These are phyloP conservation scores for Artemisia argyi DNA, from an alignment of 129 eudicot species.

Conservation along the genomic window DNA sequence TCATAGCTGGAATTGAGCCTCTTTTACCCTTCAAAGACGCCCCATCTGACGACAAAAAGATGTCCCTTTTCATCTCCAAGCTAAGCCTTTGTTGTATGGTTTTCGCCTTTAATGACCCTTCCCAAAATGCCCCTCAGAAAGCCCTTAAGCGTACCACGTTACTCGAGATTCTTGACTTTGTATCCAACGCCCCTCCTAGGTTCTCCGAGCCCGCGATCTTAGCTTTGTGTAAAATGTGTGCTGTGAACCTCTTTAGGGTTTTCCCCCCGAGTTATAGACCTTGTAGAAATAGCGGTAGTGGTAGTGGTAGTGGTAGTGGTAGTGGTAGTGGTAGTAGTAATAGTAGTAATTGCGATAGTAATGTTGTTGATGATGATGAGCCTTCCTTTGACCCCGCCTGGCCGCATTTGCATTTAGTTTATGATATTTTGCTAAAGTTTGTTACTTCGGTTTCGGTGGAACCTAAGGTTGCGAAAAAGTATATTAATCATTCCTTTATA, in stretches of 20 bases:
- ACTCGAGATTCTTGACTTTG: slow-evolving; percentile 76
- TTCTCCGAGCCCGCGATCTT: slow-evolving; percentile 87
- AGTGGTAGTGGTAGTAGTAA: slow-evolving; percentile 27
- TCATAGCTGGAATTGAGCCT: slow-evolving; percentile 87
- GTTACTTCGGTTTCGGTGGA: slow-evolving; percentile 73
- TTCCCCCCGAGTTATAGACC: slow-evolving; percentile 73
- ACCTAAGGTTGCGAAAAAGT: slow-evolving; percentile 83
- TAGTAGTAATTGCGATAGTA: no score
- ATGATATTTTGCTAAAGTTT: slow-evolving; percentile 79
- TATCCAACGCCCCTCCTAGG: slow-evolving; percentile 63
- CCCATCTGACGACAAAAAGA: slow-evolving; percentile 58
- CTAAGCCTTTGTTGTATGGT: slow-evolving; percentile 86
- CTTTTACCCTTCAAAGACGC: slow-evolving; percentile 85
- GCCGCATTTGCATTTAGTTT: slow-evolving; percentile 87
- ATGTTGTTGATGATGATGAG: slow-evolving; percentile 73
- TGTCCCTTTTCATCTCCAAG: slow-evolving; percentile 90
- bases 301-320: slow-evolving; percentile 44
- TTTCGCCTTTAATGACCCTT: slow-evolving; percentile 74
- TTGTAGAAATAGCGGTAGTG: slow-evolving; percentile 23
- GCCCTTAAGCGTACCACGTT: slow-evolving; percentile 71
- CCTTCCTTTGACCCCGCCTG: slow-evolving; percentile 91
- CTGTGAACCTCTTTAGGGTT: slow-evolving; percentile 74
- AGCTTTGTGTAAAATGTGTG: slow-evolving; percentile 87
- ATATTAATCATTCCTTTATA: slow-evolving; percentile 71
- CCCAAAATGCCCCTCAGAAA: slow-evolving; percentile 63